These are phyloP conservation scores for Lathyrus tuberosus DNA, from an alignment of 306 rosid genomes.

Conservation along the genomic window DNA sequence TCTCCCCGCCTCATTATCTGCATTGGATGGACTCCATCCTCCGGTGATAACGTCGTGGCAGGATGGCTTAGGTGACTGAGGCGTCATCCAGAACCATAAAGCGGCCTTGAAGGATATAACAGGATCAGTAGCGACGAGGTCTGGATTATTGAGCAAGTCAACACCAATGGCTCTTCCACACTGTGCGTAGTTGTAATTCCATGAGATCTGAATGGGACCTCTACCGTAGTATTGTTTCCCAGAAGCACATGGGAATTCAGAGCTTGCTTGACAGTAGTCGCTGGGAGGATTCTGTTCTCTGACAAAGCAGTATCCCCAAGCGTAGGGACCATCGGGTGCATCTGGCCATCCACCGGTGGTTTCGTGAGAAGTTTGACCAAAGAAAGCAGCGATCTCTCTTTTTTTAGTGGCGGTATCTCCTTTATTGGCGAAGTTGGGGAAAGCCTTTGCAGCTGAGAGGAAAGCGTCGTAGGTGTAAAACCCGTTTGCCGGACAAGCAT, in stretches of 20 bases:
- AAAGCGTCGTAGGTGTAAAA: conserved; percentile 67
- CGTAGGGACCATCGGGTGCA: conserved; percentile 74
- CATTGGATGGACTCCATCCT: conserved; percentile 49
- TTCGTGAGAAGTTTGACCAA: conserved; percentile 68
- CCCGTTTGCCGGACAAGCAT: conserved; percentile 39
- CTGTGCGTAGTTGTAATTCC: conserved; percentile 65
- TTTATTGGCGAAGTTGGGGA: conserved; percentile 47
- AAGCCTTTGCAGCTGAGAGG: conserved; percentile 56
- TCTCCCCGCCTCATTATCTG: conserved; percentile 49
- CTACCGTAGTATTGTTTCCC: conserved; percentile 58
- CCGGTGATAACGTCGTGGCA: conserved; percentile 62
- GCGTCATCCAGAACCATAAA: conserved; percentile 79
- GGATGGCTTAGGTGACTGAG: conserved; percentile 62
- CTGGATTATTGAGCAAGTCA: conserved; percentile 61
- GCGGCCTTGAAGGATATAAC: conserved; percentile 67
- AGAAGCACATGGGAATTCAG: conserved; percentile 52
- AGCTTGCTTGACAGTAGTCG: conserved; percentile 32
- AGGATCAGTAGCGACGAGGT: conserved; percentile 55
- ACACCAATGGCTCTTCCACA: conserved; percentile 56
- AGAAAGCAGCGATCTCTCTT: conserved; percentile 66
- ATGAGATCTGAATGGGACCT: conserved; percentile 63
- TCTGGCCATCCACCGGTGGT: conserved; percentile 60
- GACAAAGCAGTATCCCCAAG: conserved; percentile 71
- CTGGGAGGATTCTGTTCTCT: conserved; percentile 36
- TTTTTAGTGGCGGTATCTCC: conserved; percentile 53